phyloP scores from a whole-genome alignment of 2,329 filamentous ascomycete genomes.

The Claviceps pazoutovae region DNA sequence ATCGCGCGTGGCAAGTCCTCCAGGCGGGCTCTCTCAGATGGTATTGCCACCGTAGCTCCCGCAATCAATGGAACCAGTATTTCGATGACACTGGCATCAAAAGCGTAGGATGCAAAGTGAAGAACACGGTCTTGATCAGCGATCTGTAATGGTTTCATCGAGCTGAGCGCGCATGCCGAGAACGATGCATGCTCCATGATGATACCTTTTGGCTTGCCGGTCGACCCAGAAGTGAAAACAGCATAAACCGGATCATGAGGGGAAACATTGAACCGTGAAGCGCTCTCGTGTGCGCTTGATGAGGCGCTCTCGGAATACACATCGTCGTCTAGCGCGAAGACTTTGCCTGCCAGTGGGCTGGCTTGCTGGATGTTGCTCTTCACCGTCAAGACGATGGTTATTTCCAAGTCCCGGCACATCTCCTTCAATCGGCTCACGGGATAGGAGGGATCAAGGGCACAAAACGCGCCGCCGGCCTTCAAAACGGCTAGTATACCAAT shows the following conservation, averaged over 20 bases:
- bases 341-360: neutral
- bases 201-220: conserved; percentile 31
- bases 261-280: neutral
- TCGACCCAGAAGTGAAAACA: conserved; percentile 40
- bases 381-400: neutral
- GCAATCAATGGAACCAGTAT: conserved; percentile 6
- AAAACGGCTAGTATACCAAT: conserved; percentile 17
- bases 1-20: conserved; percentile 7
- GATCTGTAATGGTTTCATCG: neutral
- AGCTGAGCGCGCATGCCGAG: conserved; percentile 2
- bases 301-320: too few species aligned
- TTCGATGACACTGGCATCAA: conserved; percentile 8
- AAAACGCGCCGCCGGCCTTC: conserved; percentile 19
- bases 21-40: conserved; percentile 7
- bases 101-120: conserved; percentile 9
- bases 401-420: conserved; percentile 2
- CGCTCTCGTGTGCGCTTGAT: neutral
- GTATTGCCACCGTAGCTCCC: conserved; percentile 9
- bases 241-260: conserved; percentile 14
- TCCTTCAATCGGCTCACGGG: conserved; percentile 2
- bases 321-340: too few species aligned
- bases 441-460: conserved; percentile 14
- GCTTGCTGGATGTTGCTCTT: neutral
- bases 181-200: conserved; percentile 4
- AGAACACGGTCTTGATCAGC: neutral